Base-by-base conservation (phyloP, 768 basidiomycete species). In the Amanita fuliginea region DNA sequence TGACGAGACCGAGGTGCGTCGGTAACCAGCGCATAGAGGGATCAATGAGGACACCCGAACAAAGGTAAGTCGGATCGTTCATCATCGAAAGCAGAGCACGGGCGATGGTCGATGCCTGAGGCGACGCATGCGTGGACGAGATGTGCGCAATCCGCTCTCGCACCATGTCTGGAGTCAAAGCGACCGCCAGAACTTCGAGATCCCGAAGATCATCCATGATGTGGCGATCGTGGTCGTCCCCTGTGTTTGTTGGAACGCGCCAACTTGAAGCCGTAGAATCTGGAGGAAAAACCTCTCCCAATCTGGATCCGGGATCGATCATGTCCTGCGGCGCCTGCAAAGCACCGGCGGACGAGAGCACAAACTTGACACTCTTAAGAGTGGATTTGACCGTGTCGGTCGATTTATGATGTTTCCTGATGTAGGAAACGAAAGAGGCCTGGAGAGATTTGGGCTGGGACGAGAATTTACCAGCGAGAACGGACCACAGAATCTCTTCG, bases 81-180 rank as follows among this genome's bases (percentile, higher is more conserved):
- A 65, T 49, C 51, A 63, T 51, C 7, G 37, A 32, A 11, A 67
- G 52, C 6, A 67, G 58, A 21, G 34, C 34, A 19, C 53, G 55
- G 6, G 65, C 58, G 8, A 59, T 53, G 0, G 21, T 36, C 8
- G 42, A 52, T 0, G 51, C 47, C 11, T 42, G 32, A 3, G 44
- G 16, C 36, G 57, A 58, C 2, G 48, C 24, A 1, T 51, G 13
- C 3, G 49, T 49, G 1, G 55, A 51, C 0, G 67, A 60, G 36
- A 73, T 67, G 47, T 57, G 59, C 6, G 55, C 47, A 26, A 71
- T 67, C 0, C 67, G 64, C 21, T 74, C 72, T n/a, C 50, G 49
- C 3, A 68, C 56, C 2, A 70, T 60, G 4, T 59, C 57, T 0
- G 56, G 13, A 0, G 67, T 66, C 8, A 75, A 58, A 0, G 46